Conservation (phyloP, 176 grass and related monocot genomes). For the Secale cereale region DNA sequence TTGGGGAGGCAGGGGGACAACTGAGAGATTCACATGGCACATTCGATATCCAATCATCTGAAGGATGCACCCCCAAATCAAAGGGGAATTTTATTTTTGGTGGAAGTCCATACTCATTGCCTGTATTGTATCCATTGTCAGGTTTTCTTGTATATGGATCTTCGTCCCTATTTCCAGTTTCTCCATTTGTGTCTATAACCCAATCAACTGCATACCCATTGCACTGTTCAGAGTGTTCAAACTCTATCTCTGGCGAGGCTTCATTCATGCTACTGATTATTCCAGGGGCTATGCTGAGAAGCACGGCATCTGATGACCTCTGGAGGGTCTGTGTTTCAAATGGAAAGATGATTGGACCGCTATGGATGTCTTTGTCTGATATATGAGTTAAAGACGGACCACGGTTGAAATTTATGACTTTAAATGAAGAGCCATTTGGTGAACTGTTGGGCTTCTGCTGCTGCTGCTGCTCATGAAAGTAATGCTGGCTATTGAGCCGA, state of each 20-base stretch:
- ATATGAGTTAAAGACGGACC: conserved; percentile 21
- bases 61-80: conserved; percentile 40
- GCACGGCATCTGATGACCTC: conserved; percentile 39
- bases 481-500: conserved; percentile 30
- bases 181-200: conserved; percentile 26
- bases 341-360: conserved; percentile 35
- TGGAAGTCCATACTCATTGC: conserved; percentile 20
- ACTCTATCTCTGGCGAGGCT: conserved; percentile 34
- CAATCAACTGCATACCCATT: conserved; percentile 33
- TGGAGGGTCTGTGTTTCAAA: conserved; percentile 39
- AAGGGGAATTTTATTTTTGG: conserved; percentile 49
- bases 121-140: conserved; percentile 6
- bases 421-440: conserved; percentile 42
- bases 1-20: conserved; percentile 11
- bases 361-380: conserved; percentile 41
- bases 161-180: conserved; percentile 17
- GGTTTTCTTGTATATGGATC: conserved; percentile 25
- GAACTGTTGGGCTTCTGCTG: conserved; percentile 32
- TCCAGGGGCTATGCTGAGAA: conserved; percentile 51
- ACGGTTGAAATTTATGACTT: conserved; percentile 34
- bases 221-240: conserved; percentile 30
- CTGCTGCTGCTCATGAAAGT: conserved; percentile 20
- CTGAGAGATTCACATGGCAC: conserved; percentile 50
- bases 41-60: conserved; percentile 65
- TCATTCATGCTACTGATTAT: conserved; percentile 34